Evolutionary conservation across 2,329 filamentous ascomycete genomes (phyloP).

Genomic region (Ophiostoma montium): DNA sequence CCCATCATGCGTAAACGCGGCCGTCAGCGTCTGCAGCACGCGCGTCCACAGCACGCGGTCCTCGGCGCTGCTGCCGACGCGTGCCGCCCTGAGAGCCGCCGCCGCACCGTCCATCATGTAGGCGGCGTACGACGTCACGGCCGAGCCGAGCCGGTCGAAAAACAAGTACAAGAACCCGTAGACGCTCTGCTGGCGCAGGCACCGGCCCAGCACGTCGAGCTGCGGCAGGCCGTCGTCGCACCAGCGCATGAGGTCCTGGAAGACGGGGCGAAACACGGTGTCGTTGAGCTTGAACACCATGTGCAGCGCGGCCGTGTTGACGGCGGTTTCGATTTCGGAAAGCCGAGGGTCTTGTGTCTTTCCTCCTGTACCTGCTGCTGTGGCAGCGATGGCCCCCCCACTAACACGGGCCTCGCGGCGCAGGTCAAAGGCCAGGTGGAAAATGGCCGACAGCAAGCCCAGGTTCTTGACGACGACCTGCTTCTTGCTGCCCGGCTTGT

Average conservation of each 20-base stretch:
- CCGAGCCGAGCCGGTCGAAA: slow-evolving; percentile 78
- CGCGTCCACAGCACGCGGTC: slow-evolving; percentile 51
- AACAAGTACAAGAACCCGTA: slow-evolving; percentile 71
- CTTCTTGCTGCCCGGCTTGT: slow-evolving; percentile 70
- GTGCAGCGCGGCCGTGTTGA: slow-evolving; percentile 63
- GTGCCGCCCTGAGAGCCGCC: slow-evolving; percentile 38
- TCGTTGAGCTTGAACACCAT: slow-evolving; percentile 98
- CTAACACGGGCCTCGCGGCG: slow-evolving; percentile 31
- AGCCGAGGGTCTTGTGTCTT: slow-evolving; percentile 23
- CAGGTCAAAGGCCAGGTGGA: slow-evolving; percentile 49
- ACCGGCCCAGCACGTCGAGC: slow-evolving; percentile 42
- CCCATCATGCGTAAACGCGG: slow-evolving; percentile 76
- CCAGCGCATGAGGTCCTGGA: slow-evolving; percentile 77
- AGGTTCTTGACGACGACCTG: slow-evolving; percentile 63
- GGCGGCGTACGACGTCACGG: slow-evolving; percentile 82
- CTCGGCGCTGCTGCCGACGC: slow-evolving; percentile 31
- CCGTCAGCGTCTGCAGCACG: slow-evolving; percentile 56
- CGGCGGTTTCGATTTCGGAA: slow-evolving; percentile 44
- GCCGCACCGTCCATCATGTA: slow-evolving; percentile 69
- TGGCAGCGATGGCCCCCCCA: too few species aligned
- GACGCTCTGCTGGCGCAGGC: slow-evolving; percentile 56
- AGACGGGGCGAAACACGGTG: slow-evolving; percentile 80
- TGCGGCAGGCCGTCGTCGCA: slow-evolving; percentile 45
- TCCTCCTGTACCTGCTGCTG: too few species aligned
- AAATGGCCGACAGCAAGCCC: slow-evolving; percentile 49